phyloP scores from a whole-genome alignment of 805 yeast species.

The Schwanniomyces pseudopolymorphus region DNA sequence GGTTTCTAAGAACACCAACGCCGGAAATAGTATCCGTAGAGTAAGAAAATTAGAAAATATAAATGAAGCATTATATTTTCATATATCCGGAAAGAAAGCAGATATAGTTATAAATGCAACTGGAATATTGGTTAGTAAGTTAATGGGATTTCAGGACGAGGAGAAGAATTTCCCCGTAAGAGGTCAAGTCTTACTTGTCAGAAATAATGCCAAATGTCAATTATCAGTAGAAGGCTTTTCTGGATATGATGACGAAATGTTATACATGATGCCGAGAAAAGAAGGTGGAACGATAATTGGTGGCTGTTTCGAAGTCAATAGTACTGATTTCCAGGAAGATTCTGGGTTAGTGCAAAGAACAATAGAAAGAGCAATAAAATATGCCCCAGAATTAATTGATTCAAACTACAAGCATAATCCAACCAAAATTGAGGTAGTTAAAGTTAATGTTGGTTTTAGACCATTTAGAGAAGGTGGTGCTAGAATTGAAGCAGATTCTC shows the following conservation, averaged over 20 bases:
- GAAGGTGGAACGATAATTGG: conserved; percentile 76
- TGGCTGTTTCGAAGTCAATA: conserved; percentile 38
- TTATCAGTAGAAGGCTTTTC: conserved; percentile 35
- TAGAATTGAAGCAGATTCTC: conserved; percentile 30
- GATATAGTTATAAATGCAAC: conserved; percentile 57
- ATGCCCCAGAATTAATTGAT: conserved; percentile 40
- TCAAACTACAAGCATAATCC: conserved; percentile 24
- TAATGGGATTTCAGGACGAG: conserved; percentile 47
- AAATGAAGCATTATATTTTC: conserved; percentile 48
- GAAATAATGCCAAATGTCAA: conserved; percentile 36
- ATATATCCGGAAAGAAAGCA: conserved; percentile 40
- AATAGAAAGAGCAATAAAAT: conserved; percentile 41
- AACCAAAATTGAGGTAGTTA: conserved; percentile 25
- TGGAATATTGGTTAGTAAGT: conserved; percentile 48
- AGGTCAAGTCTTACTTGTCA: conserved; percentile 58
- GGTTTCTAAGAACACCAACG: conserved; percentile 40
- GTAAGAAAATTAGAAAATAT: conserved; percentile 38
- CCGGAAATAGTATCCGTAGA: conserved; percentile 52
- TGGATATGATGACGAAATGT: conserved; percentile 39
- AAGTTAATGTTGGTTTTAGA: conserved; percentile 37
- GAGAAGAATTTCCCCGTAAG: conserved; percentile 48
- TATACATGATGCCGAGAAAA: conserved; percentile 66
- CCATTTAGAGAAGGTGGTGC: conserved; percentile 38
- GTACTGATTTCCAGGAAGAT: conserved; percentile 28
- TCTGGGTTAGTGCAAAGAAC: conserved; percentile 48